These are phyloP conservation scores for Vitis hybrid DNA, from an alignment of 177 flowering plant species.

Conservation along the genomic window DNA sequence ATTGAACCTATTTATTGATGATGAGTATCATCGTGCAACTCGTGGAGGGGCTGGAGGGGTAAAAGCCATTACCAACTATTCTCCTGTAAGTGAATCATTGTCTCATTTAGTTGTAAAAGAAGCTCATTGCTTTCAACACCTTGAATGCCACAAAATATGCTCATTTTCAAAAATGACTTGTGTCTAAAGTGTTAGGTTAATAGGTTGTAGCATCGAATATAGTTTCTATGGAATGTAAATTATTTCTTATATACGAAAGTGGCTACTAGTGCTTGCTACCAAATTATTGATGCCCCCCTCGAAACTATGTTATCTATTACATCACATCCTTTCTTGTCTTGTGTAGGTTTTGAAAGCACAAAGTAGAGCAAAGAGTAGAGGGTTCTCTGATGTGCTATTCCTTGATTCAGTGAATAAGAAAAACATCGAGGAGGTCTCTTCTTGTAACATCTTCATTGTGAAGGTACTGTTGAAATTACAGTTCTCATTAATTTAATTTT, in stretches of 20 bases:
- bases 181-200: too few species aligned
- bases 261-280: too few species aligned
- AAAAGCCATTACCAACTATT: slow-evolving; percentile 77
- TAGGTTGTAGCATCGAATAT: too few species aligned
- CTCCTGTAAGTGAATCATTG: slow-evolving; percentile 54
- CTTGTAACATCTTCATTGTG: slow-evolving; percentile 80
- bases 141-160: too few species aligned
- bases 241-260: too few species aligned
- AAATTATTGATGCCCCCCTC: neutral
- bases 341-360: slow-evolving; percentile 67
- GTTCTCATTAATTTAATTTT: neutral
- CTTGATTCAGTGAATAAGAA: slow-evolving; percentile 68
- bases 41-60: slow-evolving; percentile 86
- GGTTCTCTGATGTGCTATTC: slow-evolving; percentile 86
- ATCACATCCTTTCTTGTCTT: neutral
- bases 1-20: slow-evolving; percentile 65
- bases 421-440: slow-evolving; percentile 79
- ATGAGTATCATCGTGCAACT: slow-evolving; percentile 64
- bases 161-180: too few species aligned
- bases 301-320: neutral
- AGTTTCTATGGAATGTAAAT: too few species aligned
- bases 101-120: neutral
- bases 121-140: too few species aligned
- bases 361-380: slow-evolving; percentile 55
- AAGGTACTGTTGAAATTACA: slow-evolving; percentile 48